Conservation (phyloP, 2,329 filamentous ascomycete species). For the Aspergillus sp. region DNA sequence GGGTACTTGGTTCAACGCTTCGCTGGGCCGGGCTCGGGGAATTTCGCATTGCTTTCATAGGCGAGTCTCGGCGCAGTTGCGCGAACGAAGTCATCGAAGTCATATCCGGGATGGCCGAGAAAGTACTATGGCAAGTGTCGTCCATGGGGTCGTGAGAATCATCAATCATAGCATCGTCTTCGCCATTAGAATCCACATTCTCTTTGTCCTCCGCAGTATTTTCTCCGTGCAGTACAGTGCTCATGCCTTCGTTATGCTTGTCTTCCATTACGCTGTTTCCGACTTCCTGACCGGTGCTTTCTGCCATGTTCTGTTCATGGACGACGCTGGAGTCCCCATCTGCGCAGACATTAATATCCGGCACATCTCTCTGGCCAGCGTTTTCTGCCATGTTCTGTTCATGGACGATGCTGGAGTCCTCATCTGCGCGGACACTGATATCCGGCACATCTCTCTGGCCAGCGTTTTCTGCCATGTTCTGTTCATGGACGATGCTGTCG, state of each 20-base stretch:
- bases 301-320: constrained; percentile 10
- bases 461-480: constrained; percentile 5
- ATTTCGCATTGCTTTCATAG: constrained; percentile 41
- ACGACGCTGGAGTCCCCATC: constrained; percentile 18
- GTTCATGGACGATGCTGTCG: constrained; percentile 13
- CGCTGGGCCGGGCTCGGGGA: constrained; percentile 20
- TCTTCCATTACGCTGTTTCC: constrained; percentile 30
- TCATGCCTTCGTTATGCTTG: constrained; percentile 33
- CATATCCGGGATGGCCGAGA: constrained; percentile 68
- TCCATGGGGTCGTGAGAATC: constrained; percentile 28
- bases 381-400: constrained; percentile 9
- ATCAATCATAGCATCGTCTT: constrained; percentile 22
- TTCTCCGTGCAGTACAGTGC: constrained; percentile 27
- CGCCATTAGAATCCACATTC: constrained; percentile 11
- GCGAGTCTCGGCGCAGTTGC: constrained; percentile 55
- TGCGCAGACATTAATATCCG: constrained; percentile 18
- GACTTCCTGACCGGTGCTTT: constrained; percentile 12
- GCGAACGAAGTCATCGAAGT: constrained; percentile 81
- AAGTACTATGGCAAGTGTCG: constrained; percentile 60
- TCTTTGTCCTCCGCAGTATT: constrained; percentile 14
- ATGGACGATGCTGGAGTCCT: constrained; percentile 15
- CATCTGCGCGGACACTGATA: constrained; percentile 20
- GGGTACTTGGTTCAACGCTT: constrained; percentile 30
- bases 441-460: constrained; percentile 17
- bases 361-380: constrained; percentile 16